Evolutionary conservation across 2,329 filamentous ascomycete genomes (phyloP), one percentile per base, ranked within the genome.

Genomic region (Aspergillus awamori): DNA sequence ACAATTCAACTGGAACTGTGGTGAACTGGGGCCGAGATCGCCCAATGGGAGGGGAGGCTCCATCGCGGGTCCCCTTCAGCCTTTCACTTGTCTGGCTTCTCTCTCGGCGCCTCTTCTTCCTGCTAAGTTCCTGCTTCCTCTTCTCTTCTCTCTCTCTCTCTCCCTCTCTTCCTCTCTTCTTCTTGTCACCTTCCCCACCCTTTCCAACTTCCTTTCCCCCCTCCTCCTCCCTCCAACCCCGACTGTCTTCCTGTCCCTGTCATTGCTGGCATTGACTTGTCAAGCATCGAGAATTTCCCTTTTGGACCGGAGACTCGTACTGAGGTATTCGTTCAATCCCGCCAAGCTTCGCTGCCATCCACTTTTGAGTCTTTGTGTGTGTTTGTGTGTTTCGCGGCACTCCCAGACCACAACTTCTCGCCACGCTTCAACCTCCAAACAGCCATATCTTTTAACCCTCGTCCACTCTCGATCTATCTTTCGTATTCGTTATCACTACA

Each of bases 181-280:
- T 58, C 53, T 55, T 66, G 66, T 65, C 55, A 56, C 61, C 62
- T 59, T 59, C 61, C 63, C 58, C 63, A 53, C 62, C 65, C 66
- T 64, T 61, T 60, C 59, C 63, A 65, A 65, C 60, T 57, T 58
- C 60, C 58, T 65, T 60, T 64, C 61, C 65, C 67, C 66, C 61
- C 62, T 63, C 57, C 57, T 61, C 63, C 62, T 66, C 67, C 62
- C 64, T 62, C 62, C 58, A 59, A 58, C 69, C 64, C 64, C 60
- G 63, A 66, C 69, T 64, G 71, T 68, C 62, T 66, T 71, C 66
- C 66, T 71, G 69, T 71, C 64, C 64, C 61, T 57, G 69, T 72
- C 66, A 63, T 74, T 75, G 78, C 79, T 81, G 79, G 78, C 79
- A 81, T 81, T 81, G 74, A 79, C 79, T 81, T 81, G 79, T 81